Percentiles rank a stretch among this genome's conserved stretches.
Evolutionary conservation across 75 land plant genomes (phyloP).

Genomic region (Chamaecyparis obtusa): DNA sequence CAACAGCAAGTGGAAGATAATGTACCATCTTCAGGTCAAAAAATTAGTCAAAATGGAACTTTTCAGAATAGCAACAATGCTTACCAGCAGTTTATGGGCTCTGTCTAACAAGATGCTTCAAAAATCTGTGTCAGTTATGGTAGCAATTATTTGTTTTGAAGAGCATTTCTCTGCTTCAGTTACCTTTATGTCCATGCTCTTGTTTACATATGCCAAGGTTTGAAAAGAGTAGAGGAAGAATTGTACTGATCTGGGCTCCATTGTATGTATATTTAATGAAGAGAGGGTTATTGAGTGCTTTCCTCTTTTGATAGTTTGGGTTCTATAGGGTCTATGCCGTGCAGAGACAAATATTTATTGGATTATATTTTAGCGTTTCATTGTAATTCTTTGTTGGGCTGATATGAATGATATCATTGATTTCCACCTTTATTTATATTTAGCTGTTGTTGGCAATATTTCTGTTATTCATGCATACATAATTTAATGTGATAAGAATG

Average conservation of each 20-base stretch:
- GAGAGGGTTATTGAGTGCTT: neutral
- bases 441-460: neutral
- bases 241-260: neutral
- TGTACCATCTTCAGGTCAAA: slow-evolving; percentile 4
- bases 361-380: neutral
- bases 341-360: neutral
- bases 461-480: neutral
- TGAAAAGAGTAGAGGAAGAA: neutral
- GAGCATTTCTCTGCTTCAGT: neutral
- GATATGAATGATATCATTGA: slow-evolving; percentile 1
- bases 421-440: neutral
- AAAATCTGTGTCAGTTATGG: neutral
- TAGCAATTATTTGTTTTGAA: neutral
- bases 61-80: neutral
- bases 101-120: neutral
- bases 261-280: neutral
- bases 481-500: neutral
- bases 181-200: neutral
- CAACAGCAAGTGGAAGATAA: neutral
- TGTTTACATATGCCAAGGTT: neutral
- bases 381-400: neutral
- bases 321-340: neutral
- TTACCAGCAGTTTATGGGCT: slow-evolving; percentile 7
- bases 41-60: neutral
- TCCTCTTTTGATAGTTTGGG: neutral